Base-by-base conservation (phyloP, 2,329 filamentous ascomycete genomes). In the Scedosporium aurantiacum region DNA sequence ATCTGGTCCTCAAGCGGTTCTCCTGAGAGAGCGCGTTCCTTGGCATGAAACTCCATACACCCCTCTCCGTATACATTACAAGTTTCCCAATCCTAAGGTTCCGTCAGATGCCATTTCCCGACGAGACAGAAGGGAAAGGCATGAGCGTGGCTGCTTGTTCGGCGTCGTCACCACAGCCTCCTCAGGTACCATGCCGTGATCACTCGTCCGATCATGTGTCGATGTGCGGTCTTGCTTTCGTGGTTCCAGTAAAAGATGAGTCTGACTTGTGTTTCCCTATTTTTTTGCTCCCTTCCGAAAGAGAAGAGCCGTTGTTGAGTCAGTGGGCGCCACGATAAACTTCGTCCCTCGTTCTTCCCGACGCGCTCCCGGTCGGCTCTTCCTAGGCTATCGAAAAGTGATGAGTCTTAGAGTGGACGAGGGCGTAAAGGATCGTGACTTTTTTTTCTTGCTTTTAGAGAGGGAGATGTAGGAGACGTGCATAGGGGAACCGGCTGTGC, bases 191-290 rank as follows among this genome's bases (percentile, higher is more conserved):
- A 28, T 32, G 18, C 41, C 12, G 2, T 23, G 47, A 32, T 55
- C 27, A 55, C 58, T 60, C 58, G 47, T 60, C 58, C 32, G 58
- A 60, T 60, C 58, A 60, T 60, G 58, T 60, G 58, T 55, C 14
- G 18, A 41, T 32, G 32, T 59, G 57, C n/a, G 23, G 58, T n/a
- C 32, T 12, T 8, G 41, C 28, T 18, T 54, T 54, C 27, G 47
- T 55, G 58, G 58, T 60, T 45, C 58, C 47, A 55, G 45, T 43
- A 7, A 60, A 4, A 40, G 25, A 57, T 27, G 50, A 5, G 50
- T 54, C 21, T 21, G 12, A 3, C 21, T 5, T 54, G 50, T 54
- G 50, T 54, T 54, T 27, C 54, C 25, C n/a, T 18, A 21, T 23
- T n/a, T 23, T 55, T 14, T 16, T 28, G n/a, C 52, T 6, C 52